Evolutionary conservation across 257 asterid species (phyloP).

Genomic region (Linderniella brevidens): DNA sequence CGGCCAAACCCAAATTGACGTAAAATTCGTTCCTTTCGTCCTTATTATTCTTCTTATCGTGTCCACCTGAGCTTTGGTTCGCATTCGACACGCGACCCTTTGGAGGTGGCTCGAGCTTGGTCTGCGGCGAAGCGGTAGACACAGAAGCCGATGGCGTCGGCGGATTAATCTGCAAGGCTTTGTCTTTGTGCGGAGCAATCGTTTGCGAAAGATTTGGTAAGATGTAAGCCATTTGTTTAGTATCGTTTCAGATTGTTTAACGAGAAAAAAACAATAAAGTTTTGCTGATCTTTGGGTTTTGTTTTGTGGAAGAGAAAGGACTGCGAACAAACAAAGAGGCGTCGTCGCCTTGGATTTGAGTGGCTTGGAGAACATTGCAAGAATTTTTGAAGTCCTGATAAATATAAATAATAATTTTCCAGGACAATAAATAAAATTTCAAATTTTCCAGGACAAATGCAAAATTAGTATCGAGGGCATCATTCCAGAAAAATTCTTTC

Average conservation of each 20-base stretch:
- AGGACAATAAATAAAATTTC: not conserved
- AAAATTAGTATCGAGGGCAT: too few relatives aligned
- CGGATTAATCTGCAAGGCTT: constrained; percentile 18
- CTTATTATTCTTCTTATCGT: constrained; percentile 20
- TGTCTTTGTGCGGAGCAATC: constrained; percentile 28
- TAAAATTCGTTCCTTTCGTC: constrained; percentile 44
- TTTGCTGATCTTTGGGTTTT: constrained; percentile 9
- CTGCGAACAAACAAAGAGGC: not conserved
- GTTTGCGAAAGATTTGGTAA: constrained; percentile 56
- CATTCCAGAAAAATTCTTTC: too few relatives aligned
- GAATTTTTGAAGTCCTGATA: too few relatives aligned
- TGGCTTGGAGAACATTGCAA: constrained; percentile 22
- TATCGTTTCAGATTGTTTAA: constrained; percentile 1
- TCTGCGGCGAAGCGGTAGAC: constrained; percentile 13
- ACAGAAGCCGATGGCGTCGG: constrained; percentile 15
- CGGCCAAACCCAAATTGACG: constrained; percentile 74
- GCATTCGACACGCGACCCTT: constrained; percentile 27
- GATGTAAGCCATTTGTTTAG: constrained; percentile 42
- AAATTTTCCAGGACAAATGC: too few relatives aligned
- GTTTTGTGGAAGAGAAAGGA: not conserved
- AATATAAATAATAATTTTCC: not conserved
- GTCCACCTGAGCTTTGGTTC: constrained; percentile 20
- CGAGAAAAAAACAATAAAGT: not conserved
- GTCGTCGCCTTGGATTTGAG: constrained; percentile 15
- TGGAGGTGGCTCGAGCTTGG: constrained; percentile 24